A percentile compares a stretch with the other conserved stretches of the same genome.
Conservation (phyloP, 1,139 yeast genomes). For the Pichia sp. region DNA sequence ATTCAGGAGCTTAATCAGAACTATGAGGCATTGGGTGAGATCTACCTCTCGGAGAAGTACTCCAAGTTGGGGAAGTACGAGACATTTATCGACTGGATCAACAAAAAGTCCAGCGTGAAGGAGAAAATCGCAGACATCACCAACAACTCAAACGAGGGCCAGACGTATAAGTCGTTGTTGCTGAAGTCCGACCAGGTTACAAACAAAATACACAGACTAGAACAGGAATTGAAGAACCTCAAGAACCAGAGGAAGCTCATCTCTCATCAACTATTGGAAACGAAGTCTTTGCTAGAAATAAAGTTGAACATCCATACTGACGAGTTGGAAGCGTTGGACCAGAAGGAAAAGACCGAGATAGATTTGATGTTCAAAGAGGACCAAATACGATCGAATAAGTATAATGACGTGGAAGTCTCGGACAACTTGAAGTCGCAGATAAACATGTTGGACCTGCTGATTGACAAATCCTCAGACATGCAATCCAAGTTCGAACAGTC, state of each 20-base stretch:
- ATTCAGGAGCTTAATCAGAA: conserved; percentile 40
- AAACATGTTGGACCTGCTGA: conserved; percentile 28
- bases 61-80: conserved; percentile 33
- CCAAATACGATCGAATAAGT: conserved; percentile 11
- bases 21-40: conserved; percentile 46
- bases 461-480: conserved; percentile 20
- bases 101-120: conserved; percentile 35
- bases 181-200: conserved; percentile 37
- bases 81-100: conserved; percentile 45
- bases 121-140: conserved; percentile 38
- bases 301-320: conserved; percentile 26
- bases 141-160: conserved; percentile 42
- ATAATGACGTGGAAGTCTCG: conserved; percentile 18
- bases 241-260: conserved; percentile 38
- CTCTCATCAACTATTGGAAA: conserved; percentile 42
- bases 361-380: conserved; percentile 14
- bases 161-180: conserved; percentile 38
- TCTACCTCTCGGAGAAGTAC: conserved; percentile 41
- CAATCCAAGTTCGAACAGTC: conserved; percentile 28
- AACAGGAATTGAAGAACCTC: conserved; percentile 36
- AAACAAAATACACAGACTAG: conserved; percentile 41
- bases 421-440: conserved; percentile 31
- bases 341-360: conserved; percentile 20
- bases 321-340: conserved; percentile 19
- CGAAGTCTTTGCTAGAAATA: conserved; percentile 35